These are phyloP conservation scores for Casaregolazyma lundiana DNA, from an alignment of 1,139 yeast genomes.

Conservation along the genomic window DNA sequence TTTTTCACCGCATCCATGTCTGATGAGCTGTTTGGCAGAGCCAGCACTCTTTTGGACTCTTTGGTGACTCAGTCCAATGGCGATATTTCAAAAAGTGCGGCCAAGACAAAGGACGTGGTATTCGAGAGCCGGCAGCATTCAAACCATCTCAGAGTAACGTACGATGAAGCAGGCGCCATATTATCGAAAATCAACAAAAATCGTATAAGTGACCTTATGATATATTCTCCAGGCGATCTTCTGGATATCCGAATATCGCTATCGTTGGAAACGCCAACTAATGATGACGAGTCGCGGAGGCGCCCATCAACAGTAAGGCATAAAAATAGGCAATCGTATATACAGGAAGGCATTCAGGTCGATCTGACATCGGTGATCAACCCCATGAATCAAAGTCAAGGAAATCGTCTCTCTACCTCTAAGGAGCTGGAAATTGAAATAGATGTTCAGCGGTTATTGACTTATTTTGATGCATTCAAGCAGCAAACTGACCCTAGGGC, in stretches of 20 bases:
- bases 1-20: conserved; percentile 68
- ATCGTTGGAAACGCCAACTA: conserved; percentile 64
- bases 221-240: conserved; percentile 71
- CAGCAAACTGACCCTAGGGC: conserved; percentile 24
- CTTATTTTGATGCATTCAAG: conserved; percentile 48
- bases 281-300: conserved; percentile 14
- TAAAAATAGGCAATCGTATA: conserved; percentile 41
- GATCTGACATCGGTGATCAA: conserved; percentile 34
- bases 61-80: conserved; percentile 22
- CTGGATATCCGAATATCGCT: conserved; percentile 74
- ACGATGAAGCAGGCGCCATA: conserved; percentile 25
- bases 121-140: conserved; percentile 28
- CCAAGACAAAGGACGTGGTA: conserved; percentile 20
- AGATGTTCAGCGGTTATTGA: conserved; percentile 57
- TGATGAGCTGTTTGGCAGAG: conserved; percentile 59
- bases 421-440: conserved; percentile 53
- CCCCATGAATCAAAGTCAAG: conserved; percentile 10
- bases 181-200: conserved; percentile 66
- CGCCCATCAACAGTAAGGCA: conserved; percentile 43
- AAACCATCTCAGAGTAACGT: conserved; percentile 35
- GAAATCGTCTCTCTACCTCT: conserved; percentile 14
- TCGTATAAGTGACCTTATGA: conserved; percentile 62
- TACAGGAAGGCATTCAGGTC: conserved; percentile 29
- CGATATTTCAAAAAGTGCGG: conserved; percentile 9
- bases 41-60: conserved; percentile 54